Conservation (phyloP, 2,329 filamentous ascomycete species). For the Penicillium sp. region DNA sequence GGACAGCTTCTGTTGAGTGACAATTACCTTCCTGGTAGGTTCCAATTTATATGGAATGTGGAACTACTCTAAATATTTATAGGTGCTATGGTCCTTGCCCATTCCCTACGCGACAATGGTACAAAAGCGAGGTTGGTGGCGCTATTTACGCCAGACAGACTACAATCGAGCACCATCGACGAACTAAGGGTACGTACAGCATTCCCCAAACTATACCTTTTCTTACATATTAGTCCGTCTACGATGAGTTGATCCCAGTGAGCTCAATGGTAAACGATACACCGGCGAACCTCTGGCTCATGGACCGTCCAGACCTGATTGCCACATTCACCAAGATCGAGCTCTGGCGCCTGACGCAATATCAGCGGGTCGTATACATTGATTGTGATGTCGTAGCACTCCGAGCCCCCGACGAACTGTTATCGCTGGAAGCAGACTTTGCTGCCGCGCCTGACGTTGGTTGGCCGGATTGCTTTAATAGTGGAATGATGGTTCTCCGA, state of each 20-base stretch:
- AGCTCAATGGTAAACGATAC: constrained; percentile 72
- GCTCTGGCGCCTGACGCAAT: constrained; percentile 87
- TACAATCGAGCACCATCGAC: constrained; percentile 70
- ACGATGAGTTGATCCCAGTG: constrained; percentile 85
- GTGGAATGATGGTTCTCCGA: constrained; percentile 88
- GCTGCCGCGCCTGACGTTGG: constrained; percentile 88
- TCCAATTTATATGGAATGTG: not conserved
- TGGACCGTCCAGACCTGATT: constrained; percentile 86
- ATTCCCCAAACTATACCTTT: not conserved
- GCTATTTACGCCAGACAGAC: constrained; percentile 74
- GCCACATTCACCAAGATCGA: constrained; percentile 96
- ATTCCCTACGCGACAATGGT: constrained; percentile 88
- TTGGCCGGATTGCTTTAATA: constrained; percentile 98
- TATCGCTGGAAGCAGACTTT: constrained; percentile 61
- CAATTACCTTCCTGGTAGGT: constrained; percentile 82
- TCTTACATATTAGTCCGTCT: constrained; percentile 60
- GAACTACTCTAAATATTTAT: constrained; percentile 36
- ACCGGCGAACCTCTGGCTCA: constrained; percentile 80
- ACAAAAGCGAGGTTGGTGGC: constrained; percentile 82
- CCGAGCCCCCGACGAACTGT: constrained; percentile 88
- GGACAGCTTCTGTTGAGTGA: constrained; percentile 84
- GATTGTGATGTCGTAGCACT: constrained; percentile 93
- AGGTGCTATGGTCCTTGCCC: constrained; percentile 91
- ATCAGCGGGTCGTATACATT: constrained; percentile 87
- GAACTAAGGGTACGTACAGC: constrained; percentile 65